Evolutionary conservation across 2,329 filamentous ascomycete genomes (phyloP), one percentile per base, ranked within the genome.

Genomic region (Colletotrichum gigasporum): DNA sequence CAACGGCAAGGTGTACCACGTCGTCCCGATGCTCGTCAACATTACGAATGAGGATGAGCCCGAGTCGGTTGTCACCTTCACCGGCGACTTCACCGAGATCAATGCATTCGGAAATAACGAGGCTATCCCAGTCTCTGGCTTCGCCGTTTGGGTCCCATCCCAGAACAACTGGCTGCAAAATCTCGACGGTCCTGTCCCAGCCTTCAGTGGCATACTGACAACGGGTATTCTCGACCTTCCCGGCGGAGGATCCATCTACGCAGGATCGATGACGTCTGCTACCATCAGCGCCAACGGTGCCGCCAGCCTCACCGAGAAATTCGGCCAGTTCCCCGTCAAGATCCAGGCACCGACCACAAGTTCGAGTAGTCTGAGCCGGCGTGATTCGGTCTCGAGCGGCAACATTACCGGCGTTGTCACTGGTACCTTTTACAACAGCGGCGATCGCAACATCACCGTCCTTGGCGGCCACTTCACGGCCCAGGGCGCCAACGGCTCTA

Each of bases 101-200:
- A 85, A 90, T 26, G 86, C 85, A 0, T 95, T 93, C 70, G 87
- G 81, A 34, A 82, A 82, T 67, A 90, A 90, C 68, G 76, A 83
- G 6, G 85, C 88, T 9, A 83, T 90, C 26, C 71, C 85, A 8
- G 91, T 89, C 1, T 78, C 87, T 52, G 94, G 94, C 2, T 93
- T 99, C 71, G 95, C 93, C 12, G 83, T 98, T 35, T 99, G 96
- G 96, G 90, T 98, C 7, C 92, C 92, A 3, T 96, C 94, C 3
- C 83, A 86, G 66, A 85, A 84, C 62, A 96, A 96, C 74, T 99
- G 96, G 96, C 83, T 99, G 14, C 88, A 93, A 73, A 96, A 96
- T 69, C 79, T 97, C 16, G 77, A 88, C 34, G 80, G 87, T 6
- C 79, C 86, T 7, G 84, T 89, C 30, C 88, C 92, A 57, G 83